These are phyloP conservation scores for Hymenoscyphus scutula DNA, from an alignment of 2,329 filamentous ascomycete species.

Conservation along the genomic window DNA sequence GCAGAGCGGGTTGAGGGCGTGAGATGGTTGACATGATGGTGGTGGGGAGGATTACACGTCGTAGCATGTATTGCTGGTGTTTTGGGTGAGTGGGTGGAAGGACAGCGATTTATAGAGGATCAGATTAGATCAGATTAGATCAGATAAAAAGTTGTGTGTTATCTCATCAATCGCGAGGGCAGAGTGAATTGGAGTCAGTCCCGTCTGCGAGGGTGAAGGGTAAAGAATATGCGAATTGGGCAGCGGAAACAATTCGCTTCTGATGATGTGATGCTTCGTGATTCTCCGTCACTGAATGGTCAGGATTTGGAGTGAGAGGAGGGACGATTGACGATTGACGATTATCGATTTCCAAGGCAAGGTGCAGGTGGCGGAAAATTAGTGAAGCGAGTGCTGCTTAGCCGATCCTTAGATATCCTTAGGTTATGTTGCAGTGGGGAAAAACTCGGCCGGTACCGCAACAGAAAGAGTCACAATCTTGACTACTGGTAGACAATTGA, in stretches of 20 bases:
- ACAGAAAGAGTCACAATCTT: not conserved
- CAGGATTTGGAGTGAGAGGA: not conserved
- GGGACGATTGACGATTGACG: too few relatives aligned
- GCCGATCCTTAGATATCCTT: not conserved
- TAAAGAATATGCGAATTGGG: not conserved
- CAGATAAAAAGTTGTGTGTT: not conserved
- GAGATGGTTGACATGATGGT: conserved; percentile 24
- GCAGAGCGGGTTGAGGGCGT: conserved; percentile 26
- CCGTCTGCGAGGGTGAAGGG: not conserved
- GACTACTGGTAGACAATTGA: not conserved
- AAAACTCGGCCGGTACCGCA: too few relatives aligned
- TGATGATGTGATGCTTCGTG: not conserved
- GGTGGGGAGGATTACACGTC: conserved; percentile 12
- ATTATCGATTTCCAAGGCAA: too few relatives aligned
- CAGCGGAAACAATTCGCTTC: not conserved
- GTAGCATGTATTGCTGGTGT: conserved; percentile 17
- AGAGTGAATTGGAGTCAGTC: not conserved
- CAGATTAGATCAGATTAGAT: not conserved
- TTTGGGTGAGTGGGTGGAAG: not conserved
- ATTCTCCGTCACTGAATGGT: not conserved
- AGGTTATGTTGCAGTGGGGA: not conserved
- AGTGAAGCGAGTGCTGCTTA: not conserved
- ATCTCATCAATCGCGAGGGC: not conserved
- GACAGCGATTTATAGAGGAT: not conserved
- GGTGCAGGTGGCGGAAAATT: conserved; percentile 1